These are phyloP conservation scores for Paraurostyla sp. DNA, from an alignment of 73 alveolate genomes.

Conservation along the genomic window DNA sequence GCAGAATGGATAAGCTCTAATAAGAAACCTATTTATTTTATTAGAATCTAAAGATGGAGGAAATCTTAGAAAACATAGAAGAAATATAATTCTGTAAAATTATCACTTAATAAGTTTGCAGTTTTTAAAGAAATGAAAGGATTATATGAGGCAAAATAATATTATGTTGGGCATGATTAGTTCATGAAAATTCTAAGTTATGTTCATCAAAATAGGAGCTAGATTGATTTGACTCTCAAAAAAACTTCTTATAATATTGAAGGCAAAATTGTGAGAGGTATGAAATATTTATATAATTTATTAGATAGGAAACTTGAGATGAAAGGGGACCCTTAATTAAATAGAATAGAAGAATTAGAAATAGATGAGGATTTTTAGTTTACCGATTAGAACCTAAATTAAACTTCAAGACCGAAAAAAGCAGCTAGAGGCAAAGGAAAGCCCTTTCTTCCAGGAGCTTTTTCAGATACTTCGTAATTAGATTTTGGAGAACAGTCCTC, in stretches of 20 bases:
- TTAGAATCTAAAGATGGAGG: slow-evolving; percentile 1
- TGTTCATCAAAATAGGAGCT: neutral
- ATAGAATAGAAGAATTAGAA: neutral
- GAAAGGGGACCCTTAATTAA: neutral
- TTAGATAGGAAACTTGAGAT: slow-evolving; percentile 5
- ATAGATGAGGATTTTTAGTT: neutral
- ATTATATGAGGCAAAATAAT: neutral
- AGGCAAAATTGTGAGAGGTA: slow-evolving; percentile 22
- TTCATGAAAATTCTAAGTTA: neutral
- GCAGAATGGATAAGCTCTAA: slow-evolving; percentile 9
- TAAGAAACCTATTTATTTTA: neutral
- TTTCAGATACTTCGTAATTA: neutral
- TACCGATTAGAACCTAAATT: neutral
- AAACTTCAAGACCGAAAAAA: neutral
- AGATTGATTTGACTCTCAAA: neutral
- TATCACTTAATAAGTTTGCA: neutral
- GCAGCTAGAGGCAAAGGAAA: neutral
- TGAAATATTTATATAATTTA: neutral
- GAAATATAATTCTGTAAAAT: slow-evolving; percentile 20
- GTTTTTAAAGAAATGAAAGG: slow-evolving; percentile 27
- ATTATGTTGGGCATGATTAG: neutral
- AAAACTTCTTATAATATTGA: neutral
- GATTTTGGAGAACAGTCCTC: neutral
- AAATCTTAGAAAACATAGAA: slow-evolving; percentile 35
- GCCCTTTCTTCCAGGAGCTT: slow-evolving; percentile 9